These are phyloP conservation scores for Cornus kousa DNA, from an alignment of 148 eudicot genomes.

Conservation along the genomic window DNA sequence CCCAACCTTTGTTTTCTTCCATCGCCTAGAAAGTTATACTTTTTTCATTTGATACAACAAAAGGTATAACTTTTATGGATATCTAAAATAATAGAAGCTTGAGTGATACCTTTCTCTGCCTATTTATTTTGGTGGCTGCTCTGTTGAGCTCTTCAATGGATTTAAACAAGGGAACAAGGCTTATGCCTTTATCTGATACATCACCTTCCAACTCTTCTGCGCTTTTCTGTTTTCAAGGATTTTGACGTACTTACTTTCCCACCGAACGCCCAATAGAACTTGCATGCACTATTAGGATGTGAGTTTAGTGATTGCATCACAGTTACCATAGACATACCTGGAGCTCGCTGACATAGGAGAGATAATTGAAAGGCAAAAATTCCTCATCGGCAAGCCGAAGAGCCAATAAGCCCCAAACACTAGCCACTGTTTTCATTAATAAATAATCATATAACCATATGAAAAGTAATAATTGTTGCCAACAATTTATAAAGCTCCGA, in stretches of 20 bases:
- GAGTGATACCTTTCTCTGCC: slow-evolving; percentile 39
- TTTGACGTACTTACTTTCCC: not conserved
- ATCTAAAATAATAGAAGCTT: not conserved
- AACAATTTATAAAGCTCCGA: not conserved
- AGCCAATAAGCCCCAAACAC: slow-evolving; percentile 50
- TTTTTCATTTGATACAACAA: not conserved
- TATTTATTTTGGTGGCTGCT: slow-evolving; percentile 43
- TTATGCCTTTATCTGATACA: slow-evolving; percentile 27
- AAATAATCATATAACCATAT: not conserved
- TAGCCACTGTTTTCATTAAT: slow-evolving; percentile 39
- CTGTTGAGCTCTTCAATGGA: slow-evolving; percentile 42
- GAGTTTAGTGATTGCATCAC: not conserved
- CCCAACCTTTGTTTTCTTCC: slow-evolving; percentile 37
- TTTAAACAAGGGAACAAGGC: slow-evolving; percentile 42
- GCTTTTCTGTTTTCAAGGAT: slow-evolving; percentile 36
- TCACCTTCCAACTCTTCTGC: slow-evolving; percentile 38
- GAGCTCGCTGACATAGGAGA: slow-evolving; percentile 45
- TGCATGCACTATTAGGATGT: not conserved
- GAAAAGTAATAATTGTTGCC: not conserved
- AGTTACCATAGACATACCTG: slow-evolving; percentile 32
- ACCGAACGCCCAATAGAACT: not conserved
- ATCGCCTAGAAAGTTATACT: slow-evolving; percentile 23
- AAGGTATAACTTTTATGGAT: not conserved
- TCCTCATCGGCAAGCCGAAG: slow-evolving; percentile 56
- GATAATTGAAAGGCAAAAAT: slow-evolving; percentile 43